Base-by-base conservation (phyloP, 192 early-diverging fungal species). In the Podila verticillata region DNA sequence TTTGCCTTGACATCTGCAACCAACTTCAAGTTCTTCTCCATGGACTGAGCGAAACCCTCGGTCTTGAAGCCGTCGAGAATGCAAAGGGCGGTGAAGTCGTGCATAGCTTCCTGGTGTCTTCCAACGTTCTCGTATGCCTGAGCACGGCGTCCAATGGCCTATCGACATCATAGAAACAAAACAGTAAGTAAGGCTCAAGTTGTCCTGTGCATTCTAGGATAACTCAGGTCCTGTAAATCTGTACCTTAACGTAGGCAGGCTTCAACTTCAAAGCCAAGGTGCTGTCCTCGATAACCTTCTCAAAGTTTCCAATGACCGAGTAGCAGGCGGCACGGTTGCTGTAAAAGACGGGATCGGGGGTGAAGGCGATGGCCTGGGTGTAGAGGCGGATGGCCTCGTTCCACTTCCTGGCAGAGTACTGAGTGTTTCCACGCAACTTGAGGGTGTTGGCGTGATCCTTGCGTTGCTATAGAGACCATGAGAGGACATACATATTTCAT, bases 241-340 rank as follows among this genome's bases (percentile, higher is more conserved):
- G 30, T 68, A 80, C 97, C 87, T 98, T 98, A 75, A 96, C 87
- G 71, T 98, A 99, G n/a, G 82, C 84, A 32, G 90, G 87, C 83
- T 99, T 95, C 48, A 96, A 85, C 68, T 86, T 84, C 63, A 99
- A 77, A 7, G 97, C 93, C 63, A 88, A 84, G 61, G 88, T 93
- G 81, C 95, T 96, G 82, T 99, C 97, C 32, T 89, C 87, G 65
- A 99, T 92, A 26, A 94, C 95, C 35, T 89, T 84, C 4, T 90
- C 88, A 73, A 92, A 86, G 64, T 95, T 70, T 62, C 91, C 89
- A 31, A 91, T 68, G 61, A 95, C 92, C 1, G 91, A 89, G 71
- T 94, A 94, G 82, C 96, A 97, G 10, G 97, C 98, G 20, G 96
- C 97, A 35, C 98, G 93, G 88, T 99, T 99, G 68, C 93, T 93